A percentile compares a stretch with the other conserved stretches of the same genome.
phyloP scores from a whole-genome alignment of 371 early-diverging fungal species.

The Syncephalastrum monosporum region DNA sequence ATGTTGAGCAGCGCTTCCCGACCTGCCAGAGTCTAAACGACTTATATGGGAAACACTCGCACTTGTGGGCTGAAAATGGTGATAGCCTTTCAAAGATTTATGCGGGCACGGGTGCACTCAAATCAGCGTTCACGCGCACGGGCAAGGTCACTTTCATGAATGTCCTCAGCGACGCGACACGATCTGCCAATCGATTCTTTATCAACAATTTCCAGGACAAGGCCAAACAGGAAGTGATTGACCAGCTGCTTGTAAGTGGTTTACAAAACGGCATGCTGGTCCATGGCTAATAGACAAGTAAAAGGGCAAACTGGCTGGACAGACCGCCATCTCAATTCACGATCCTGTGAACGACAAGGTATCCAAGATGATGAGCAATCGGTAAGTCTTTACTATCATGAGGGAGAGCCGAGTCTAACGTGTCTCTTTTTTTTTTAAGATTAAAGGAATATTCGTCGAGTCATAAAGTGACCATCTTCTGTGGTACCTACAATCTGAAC shows the following conservation, averaged over 20 bases:
- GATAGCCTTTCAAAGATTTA: conserved; percentile 93
- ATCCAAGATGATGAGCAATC: conserved; percentile 47
- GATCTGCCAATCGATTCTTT: conserved; percentile 89
- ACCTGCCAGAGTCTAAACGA: conserved; percentile 6
- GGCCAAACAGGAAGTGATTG: conserved; percentile 88
- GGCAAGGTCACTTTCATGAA: conserved; percentile 88
- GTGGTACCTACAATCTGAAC: conserved; percentile 92
- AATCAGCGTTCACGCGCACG: conserved; percentile 86
- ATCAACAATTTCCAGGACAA: conserved; percentile 93
- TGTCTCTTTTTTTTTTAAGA: conserved; percentile 12
- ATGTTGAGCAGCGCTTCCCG: conserved; percentile 26
- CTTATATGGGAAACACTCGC: conserved; percentile 46
- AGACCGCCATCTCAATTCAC: conserved; percentile 51
- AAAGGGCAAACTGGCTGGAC: conserved; percentile 61
- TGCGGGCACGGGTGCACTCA: conserved; percentile 98
- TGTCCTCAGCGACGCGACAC: conserved; percentile 88
- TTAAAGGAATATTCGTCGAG: conserved; percentile 55
- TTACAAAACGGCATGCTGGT: neutral
- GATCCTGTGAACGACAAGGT: conserved; percentile 67
- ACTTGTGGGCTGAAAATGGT: conserved; percentile 96
- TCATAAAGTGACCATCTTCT: conserved; percentile 60
- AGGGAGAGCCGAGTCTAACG: conserved; percentile 1
- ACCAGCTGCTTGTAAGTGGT: conserved; percentile 70
- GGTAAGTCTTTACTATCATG: conserved; percentile 17
- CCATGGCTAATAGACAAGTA: neutral